phyloP scores from a whole-genome alignment of 441 rosid genomes.

The Pelargonium citronellum region DNA sequence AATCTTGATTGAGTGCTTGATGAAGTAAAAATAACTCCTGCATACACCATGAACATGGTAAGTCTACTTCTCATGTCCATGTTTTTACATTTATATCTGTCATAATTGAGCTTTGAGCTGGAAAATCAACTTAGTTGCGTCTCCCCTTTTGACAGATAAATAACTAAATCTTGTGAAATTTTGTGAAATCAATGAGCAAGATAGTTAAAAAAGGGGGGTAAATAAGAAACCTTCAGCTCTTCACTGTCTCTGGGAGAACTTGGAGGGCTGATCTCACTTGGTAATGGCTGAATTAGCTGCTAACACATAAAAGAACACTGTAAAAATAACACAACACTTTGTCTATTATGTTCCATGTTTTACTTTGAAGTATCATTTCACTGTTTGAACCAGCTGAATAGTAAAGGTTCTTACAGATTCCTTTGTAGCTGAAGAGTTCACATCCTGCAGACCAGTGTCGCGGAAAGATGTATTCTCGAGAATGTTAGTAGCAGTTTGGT shows the following conservation, averaged over 20 bases:
- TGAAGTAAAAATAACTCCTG: slow-evolving; percentile 62
- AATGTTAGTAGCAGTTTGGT: slow-evolving; percentile 13
- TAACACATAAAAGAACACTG: not conserved
- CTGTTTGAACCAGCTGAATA: not conserved
- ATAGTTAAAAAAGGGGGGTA: not conserved
- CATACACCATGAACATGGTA: slow-evolving; percentile 5
- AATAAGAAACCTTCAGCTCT: slow-evolving; percentile 58
- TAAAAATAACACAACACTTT: not conserved
- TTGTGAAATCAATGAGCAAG: not conserved
- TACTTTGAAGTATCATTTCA: not conserved
- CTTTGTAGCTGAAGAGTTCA: slow-evolving; percentile 31
- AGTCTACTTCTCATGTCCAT: not conserved
- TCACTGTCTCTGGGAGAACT: slow-evolving; percentile 72
- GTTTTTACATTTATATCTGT: not conserved
- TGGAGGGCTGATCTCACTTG: slow-evolving; percentile 43
- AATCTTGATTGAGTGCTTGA: slow-evolving; percentile 56
- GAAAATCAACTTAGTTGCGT: too few relatives aligned
- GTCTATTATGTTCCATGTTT: not conserved
- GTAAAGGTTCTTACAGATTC: slow-evolving; percentile 36
- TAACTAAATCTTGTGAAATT: too few relatives aligned
- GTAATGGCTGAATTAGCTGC: slow-evolving; percentile 37
- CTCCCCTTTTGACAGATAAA: not conserved
- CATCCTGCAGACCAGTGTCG: slow-evolving; percentile 26
- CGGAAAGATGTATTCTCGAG: slow-evolving; percentile 25
- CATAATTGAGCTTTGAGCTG: not conserved